Evolutionary conservation across 2,329 filamentous ascomycete genomes (phyloP), one percentile per base, ranked within the genome.

Genomic region (Sporothrix pseudoabietina): DNA sequence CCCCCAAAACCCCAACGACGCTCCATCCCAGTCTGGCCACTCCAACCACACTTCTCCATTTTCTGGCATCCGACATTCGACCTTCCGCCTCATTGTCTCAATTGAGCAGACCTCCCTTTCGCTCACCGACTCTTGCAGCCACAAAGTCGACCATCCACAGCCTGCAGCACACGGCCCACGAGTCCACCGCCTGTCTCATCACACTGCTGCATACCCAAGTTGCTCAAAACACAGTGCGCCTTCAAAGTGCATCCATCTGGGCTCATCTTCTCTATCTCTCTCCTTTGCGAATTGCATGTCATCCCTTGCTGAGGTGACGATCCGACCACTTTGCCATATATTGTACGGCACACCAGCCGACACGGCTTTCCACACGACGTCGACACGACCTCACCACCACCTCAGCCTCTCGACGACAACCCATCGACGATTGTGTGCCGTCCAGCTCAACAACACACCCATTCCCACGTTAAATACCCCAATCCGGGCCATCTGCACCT

Each of bases 61-160:
- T 69, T 69, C 22, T 49, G n/a, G 65, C 65, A 52, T 49, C 47
- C 49, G 49, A 55, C 47, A 55, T 69, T 68, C 65, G 65, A 68
- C 49, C 9, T 69, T 52, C 10, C 26, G 49, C 47, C 65, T 69
- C 66, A 55, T 39, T 55, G 66, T 22, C 47, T 65, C 41, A 44
- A 30, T 30, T 30, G n/a, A n/a, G 32, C 61, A 55, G 26, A 49
- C 32, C 12, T 52, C 66, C 44, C 68, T 70, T 69, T 70, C 16
- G n/a, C 69, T 71, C 69, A 71, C 54, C 69, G 69, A 71, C 69
- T 59, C 69, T 71, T 71, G 35, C 49, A 52, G 16, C 59, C 59
- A 26, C 55, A 49, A 49, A 49, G 35, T 4, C 44, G 14, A 52
- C 63, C 12, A 30, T 16, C 7, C 26, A 6, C 39, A 30, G 61